phyloP scores from a whole-genome alignment of 164 flowering plant species.

The Paratinospora sagittata region DNA sequence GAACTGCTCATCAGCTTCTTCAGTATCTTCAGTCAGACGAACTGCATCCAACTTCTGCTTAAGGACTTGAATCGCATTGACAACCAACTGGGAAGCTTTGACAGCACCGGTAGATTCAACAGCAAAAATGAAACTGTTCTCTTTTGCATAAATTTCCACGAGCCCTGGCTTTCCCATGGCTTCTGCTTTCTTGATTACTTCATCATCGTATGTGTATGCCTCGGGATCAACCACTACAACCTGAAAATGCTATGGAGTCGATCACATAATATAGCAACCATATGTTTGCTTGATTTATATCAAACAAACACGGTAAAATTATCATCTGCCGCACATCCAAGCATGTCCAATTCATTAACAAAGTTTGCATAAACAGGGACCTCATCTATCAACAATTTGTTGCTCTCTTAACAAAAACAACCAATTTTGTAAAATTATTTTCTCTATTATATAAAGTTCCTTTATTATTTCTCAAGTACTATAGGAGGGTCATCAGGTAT shows the following conservation, averaged over 20 bases:
- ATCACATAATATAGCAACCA: background rate
- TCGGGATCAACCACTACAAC: constrained; percentile 75
- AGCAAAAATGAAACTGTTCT: constrained; percentile 88
- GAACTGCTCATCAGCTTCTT: constrained; percentile 89
- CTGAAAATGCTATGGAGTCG: constrained; percentile 30
- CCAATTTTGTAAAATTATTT: no score
- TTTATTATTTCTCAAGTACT: no score
- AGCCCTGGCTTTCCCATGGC: constrained; percentile 95
- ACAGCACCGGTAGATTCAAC: constrained; percentile 94
- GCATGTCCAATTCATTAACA: background rate
- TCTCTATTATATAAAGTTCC: no score
- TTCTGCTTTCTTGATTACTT: constrained; percentile 89
- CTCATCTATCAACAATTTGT: background rate
- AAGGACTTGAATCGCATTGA: constrained; percentile 84
- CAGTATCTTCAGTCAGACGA: constrained; percentile 76
- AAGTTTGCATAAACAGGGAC: background rate
- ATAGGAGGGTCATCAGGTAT: no score
- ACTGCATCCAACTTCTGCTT: constrained; percentile 93
- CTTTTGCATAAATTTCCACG: constrained; percentile 75
- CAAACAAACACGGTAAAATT: background rate
- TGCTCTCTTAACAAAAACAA: background rate
- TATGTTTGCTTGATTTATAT: background rate
- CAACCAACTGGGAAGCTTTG: constrained; percentile 78
- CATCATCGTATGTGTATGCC: constrained; percentile 91
- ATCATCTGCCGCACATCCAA: background rate